Conservation (phyloP, 371 early-diverging fungal genomes). For the Apophysomyces elegans region DNA sequence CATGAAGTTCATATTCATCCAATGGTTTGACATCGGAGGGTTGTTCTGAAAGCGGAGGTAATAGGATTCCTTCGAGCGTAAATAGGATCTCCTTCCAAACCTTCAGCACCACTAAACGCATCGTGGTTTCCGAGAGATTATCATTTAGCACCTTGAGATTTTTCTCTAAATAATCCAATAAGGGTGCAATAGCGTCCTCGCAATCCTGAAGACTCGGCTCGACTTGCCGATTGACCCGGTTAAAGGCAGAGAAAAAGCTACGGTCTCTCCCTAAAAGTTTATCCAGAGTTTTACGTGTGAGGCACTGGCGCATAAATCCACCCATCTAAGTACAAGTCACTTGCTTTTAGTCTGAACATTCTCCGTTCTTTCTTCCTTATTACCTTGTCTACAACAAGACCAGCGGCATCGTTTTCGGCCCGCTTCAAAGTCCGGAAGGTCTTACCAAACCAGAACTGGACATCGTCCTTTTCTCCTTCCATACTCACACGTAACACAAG, state of each 20-base stretch:
- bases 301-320: slow-evolving; percentile 62
- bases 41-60: slow-evolving; percentile 82
- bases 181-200: slow-evolving; percentile 72
- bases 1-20: slow-evolving; percentile 71
- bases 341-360: neutral
- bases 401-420: slow-evolving; percentile 72
- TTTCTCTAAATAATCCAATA: slow-evolving; percentile 89
- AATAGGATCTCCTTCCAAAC: slow-evolving; percentile 89
- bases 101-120: slow-evolving; percentile 78
- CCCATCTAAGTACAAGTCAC: slow-evolving; percentile 46
- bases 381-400: slow-evolving; percentile 75
- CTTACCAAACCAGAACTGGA: slow-evolving; percentile 91
- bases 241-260: slow-evolving; percentile 48
- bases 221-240: slow-evolving; percentile 32
- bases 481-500: slow-evolving; percentile 82
- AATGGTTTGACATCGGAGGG: slow-evolving; percentile 64
- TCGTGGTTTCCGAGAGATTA: slow-evolving; percentile 77
- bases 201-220: slow-evolving; percentile 69
- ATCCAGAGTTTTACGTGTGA: slow-evolving; percentile 47
- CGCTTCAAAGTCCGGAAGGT: slow-evolving; percentile 78
- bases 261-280: slow-evolving; percentile 48
- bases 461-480: slow-evolving; percentile 91
- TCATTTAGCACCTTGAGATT: slow-evolving; percentile 81
- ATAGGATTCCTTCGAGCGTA: slow-evolving; percentile 71
- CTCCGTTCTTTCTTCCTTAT: slow-evolving; percentile 6